Evolutionary conservation across 306 rosid species (phyloP).

Genomic region (Phaseolus lunatus): DNA sequence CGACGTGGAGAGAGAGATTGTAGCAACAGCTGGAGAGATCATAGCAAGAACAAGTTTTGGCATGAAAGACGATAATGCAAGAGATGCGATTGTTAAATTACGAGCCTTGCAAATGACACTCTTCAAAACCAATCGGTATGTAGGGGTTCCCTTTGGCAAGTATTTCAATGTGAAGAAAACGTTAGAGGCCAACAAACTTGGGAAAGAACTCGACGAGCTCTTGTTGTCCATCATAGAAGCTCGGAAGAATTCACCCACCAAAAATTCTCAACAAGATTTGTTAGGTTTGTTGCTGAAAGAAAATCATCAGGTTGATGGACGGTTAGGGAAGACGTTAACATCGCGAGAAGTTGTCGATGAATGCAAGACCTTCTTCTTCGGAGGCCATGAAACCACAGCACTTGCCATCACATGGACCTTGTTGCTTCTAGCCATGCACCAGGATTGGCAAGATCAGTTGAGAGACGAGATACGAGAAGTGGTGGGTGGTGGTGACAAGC

Average conservation of each 20-base stretch:
- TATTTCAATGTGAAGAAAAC: conserved; percentile 53
- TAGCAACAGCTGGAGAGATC: conserved; percentile 68
- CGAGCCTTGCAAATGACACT: conserved; percentile 75
- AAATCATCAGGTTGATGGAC: conserved; percentile 44
- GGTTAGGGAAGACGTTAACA: conserved; percentile 49
- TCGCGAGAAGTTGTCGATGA: conserved; percentile 72
- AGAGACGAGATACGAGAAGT: conserved; percentile 78
- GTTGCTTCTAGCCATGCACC: conserved; percentile 71
- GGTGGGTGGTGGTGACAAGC: conserved; percentile 46
- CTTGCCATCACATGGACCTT: conserved; percentile 84
- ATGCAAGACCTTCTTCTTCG: conserved; percentile 92
- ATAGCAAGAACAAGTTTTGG: conserved; percentile 84
- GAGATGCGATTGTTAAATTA: conserved; percentile 56
- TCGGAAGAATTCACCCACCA: conserved; percentile 44
- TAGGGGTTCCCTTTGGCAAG: conserved; percentile 76
- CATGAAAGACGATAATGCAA: conserved; percentile 53
- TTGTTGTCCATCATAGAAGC: conserved; percentile 54
- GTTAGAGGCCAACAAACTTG: conserved; percentile 66
- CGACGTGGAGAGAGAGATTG: conserved; percentile 66
- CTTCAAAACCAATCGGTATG: conserved; percentile 61
- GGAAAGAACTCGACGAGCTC: conserved; percentile 66
- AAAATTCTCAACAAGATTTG: conserved; percentile 53
- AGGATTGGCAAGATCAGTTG: conserved; percentile 76
- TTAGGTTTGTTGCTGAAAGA: conserved; percentile 61
- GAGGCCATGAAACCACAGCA: conserved; percentile 93